phyloP scores from a whole-genome alignment of 306 rosid genomes.

The Prunus campanulata region DNA sequence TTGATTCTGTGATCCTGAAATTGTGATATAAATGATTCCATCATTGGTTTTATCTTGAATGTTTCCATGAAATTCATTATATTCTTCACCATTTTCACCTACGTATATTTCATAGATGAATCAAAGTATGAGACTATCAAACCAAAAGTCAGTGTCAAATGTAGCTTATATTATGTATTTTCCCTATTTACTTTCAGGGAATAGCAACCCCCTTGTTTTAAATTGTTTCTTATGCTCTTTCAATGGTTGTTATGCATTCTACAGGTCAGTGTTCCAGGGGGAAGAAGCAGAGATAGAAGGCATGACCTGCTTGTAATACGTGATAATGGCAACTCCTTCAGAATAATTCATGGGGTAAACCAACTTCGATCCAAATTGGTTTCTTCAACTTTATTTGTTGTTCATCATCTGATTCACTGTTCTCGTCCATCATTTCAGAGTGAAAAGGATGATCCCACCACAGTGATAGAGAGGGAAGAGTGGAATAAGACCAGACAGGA shows the following conservation, averaged over 20 bases:
- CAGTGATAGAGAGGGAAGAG: slow-evolving; percentile 84
- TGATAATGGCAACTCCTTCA: slow-evolving; percentile 81
- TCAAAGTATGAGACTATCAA: neutral
- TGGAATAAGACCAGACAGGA: slow-evolving; percentile 73
- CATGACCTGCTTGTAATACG: slow-evolving; percentile 77
- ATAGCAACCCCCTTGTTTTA: neutral
- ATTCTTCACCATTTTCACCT: neutral
- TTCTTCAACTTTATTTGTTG: slow-evolving; percentile 12
- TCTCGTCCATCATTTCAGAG: slow-evolving; percentile 47
- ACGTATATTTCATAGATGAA: neutral
- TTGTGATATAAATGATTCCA: neutral
- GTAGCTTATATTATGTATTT: neutral
- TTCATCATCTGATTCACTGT: slow-evolving; percentile 18
- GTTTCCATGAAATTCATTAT: neutral
- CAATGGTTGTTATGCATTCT: slow-evolving; percentile 14
- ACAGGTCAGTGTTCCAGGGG: slow-evolving; percentile 88
- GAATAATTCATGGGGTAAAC: slow-evolving; percentile 60
- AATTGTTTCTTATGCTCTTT: neutral
- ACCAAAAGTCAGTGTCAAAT: neutral
- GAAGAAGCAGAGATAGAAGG: slow-evolving; percentile 80
- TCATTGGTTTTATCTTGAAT: neutral
- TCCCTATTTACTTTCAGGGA: neutral
- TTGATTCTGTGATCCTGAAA: neutral
- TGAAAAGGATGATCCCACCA: slow-evolving; percentile 78
- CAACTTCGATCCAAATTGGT: slow-evolving; percentile 25